Base-by-base conservation (phyloP, 2,329 filamentous ascomycete species). In the Talaromyces sp. region DNA sequence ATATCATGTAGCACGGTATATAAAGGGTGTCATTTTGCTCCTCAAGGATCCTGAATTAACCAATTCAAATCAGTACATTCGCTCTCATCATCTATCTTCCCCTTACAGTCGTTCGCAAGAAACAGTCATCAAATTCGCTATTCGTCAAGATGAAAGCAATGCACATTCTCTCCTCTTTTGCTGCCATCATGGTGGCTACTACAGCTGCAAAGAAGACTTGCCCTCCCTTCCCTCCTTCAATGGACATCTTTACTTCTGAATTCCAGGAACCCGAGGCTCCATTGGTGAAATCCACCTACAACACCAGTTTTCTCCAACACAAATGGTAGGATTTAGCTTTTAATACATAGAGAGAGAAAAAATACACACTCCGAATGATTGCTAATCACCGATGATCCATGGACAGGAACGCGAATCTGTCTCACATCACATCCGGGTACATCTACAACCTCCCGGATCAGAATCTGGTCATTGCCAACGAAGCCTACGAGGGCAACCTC, bases 391-490 rank as follows among this genome's bases (percentile, higher is more conserved):
- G 57, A 25, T 61, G 19, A 50, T 31, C 9, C 13, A 8, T 10
- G 3, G 1, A 5, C n/a, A 75, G 73, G 73, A 69, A 75, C 46
- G 48, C 66, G 3, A 69, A 74, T n/a, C 3, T 76, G 1, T 76
- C 74, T 3, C 73, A 76, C 59, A 72, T 76, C 46, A 70, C 68
- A 4, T 60, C 66, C 5, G 74, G 73, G 0, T 73, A 66, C 51
- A 70, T 76, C 46, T 62, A 66, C 54, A 73, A 73, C 55, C 74
- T 73, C 0, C 72, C 72, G 0, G 57, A 65, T 0, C 64, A 68
- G 8, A 53, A 60, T 0, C 57, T 67, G 1, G 73, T 76, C 8
- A 67, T 66, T 1, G 73, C 56, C 0, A 68, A 70, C n/a, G 65
- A 75, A 55, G 69, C 68, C 1, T 66, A 63, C 31, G 64, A 71